Base-by-base conservation (phyloP, 345 rosid species). In the Euphorbia lathyris region DNA sequence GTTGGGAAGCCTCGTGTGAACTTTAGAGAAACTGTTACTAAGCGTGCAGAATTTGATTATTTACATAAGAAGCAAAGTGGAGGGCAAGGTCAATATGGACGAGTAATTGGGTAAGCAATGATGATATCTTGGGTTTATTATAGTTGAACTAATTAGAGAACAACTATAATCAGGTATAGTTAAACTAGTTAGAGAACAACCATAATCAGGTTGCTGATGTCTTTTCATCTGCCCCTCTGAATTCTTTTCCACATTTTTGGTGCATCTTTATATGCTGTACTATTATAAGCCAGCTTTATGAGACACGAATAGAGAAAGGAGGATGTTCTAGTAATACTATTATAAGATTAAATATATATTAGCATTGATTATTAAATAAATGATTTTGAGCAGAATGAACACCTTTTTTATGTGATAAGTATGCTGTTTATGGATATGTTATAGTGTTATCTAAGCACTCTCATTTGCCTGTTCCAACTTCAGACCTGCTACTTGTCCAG, bases 1-100 rank as follows among this genome's bases (percentile, higher is more conserved):
- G 96, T 92, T 4, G 98, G 99, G 70, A 96, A 87, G 79, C 99
- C 99, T 73, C 97, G 95, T 66, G 99, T 96, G 63, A 96, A 96
- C 68, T 96, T 96, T 71, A 88, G 98, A 71, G 99, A 96, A 80
- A 92, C 98, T 67, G 80, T 96, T 56, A 92, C 99, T 36, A 83
- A 83, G 64, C 93, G 93, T 59, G 93, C 96, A 58, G 88, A 88
- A 68, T 96, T 90, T 76, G 99, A 96, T 85, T 96, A 96, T 83
- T 75, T 96, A 71, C 99, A 92, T 78, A 96, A 96, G 89, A 90
- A 96, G 81, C 99, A 96, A 80, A 84, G 82, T 83, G 99, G 99
- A 67, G 98, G 99, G 69, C 95, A 92, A 66, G 99, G 99, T 82
- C 99, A 96, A 82, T 96, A 90, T 67, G 99, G 99, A 71, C 82